These are phyloP conservation scores for Ogataea sp. DNA, from an alignment of 805 yeast genomes.

Conservation along the genomic window DNA sequence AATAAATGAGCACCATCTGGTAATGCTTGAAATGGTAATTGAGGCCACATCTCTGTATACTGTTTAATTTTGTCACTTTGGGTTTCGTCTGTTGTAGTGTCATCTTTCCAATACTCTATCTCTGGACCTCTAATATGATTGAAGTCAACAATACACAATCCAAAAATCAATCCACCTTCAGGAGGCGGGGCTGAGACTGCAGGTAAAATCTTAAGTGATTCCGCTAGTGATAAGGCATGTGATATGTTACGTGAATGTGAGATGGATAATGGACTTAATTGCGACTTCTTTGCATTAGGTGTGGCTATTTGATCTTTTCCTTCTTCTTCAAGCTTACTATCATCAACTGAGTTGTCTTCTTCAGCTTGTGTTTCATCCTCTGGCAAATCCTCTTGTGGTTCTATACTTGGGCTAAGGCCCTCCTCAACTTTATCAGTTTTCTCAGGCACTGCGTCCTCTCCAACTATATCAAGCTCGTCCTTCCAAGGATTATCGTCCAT, in stretches of 20 bases:
- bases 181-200: background rate
- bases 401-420: too few species aligned
- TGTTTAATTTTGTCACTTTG: slow-evolving; percentile 24
- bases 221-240: background rate
- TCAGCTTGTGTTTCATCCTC: too few species aligned
- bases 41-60: slow-evolving; percentile 57
- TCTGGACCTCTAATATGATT: slow-evolving; percentile 93
- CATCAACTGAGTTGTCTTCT: too few species aligned
- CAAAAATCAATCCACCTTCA: slow-evolving; percentile 44
- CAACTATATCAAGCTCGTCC: background rate
- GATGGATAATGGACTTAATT: too few species aligned
- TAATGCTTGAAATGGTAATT: slow-evolving; percentile 85
- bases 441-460: background rate
- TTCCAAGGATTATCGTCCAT: background rate
- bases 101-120: slow-evolving; percentile 78
- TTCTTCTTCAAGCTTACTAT: too few species aligned
- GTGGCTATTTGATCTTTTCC: too few species aligned
- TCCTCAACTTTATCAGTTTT: background rate
- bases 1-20: slow-evolving; percentile 95
- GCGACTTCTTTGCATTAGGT: too few species aligned
- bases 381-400: too few species aligned
- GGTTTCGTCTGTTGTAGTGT: slow-evolving; percentile 24
- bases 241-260: background rate
- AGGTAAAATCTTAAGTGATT: background rate
- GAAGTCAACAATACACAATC: slow-evolving; percentile 85